Base-by-base conservation (phyloP, 2,329 filamentous ascomycete genomes). In the Ascochyta koolunga region DNA sequence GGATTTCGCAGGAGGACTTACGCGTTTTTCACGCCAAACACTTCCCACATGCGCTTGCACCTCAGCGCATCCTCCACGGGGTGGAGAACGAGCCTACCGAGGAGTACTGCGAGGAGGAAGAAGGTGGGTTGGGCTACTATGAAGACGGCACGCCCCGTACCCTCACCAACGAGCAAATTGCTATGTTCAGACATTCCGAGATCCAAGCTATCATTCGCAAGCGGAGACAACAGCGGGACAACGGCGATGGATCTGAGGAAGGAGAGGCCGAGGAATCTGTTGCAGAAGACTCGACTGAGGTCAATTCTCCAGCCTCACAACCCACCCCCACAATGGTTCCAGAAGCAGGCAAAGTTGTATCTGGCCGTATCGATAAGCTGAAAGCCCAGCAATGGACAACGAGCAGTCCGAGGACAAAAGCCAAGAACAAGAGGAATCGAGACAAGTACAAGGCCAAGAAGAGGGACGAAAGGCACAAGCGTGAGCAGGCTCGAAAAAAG, bases 161-260 rank as follows among this genome's bases (percentile, higher is more conserved):
- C 16, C 80, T 98, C 65, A 97, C 93, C 9, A 90, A 97, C 68
- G 90, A 92, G 64, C 90, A 97, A 78, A 91, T 97, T 63, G 85
- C 86, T 47, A 93, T 96, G 57, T 97, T 97, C 72, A 84, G 93
- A 57, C 91, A 96, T 70, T 93, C 90, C 2, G 93, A 98, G 74
- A 83, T 96, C 19, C 87, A 95, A 68, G 77, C 84, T 11, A 78
- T 96, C 33, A 78, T 90, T 16, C 69, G 68, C 48, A 65, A 69
- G 54, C 68, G 69, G 13, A 62, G 64, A 25, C 54, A 62, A 10
- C 60, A 42, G 24, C 54, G 63, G 19, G 71, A 71, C 37, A 59
- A 58, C 2, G 61, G 58, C 3, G 55, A 67, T 29, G n/a, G 48
- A 9, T 59, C 52, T 9, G 63, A 64, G 13, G 54, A 56, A 18